Evolutionary conservation across 257 asterid genomes (phyloP).

Genomic region (Orobanche coerulescens): DNA sequence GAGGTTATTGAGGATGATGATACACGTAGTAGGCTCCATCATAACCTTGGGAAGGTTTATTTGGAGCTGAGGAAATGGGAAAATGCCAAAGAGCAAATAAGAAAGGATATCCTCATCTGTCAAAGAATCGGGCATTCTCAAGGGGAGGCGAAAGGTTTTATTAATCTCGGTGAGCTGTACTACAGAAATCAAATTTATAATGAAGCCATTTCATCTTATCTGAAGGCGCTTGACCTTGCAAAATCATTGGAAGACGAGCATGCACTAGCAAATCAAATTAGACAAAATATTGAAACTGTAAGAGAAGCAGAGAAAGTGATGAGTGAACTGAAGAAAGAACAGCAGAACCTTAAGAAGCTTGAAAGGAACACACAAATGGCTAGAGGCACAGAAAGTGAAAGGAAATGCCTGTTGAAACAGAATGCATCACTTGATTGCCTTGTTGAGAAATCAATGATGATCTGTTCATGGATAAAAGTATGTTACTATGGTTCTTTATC

Average conservation of each 20-base stretch:
- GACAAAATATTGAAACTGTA: conserved; percentile 54
- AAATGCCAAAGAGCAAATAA: conserved; percentile 57
- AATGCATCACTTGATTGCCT: conserved; percentile 56
- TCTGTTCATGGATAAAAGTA: conserved; percentile 70
- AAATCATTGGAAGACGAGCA: conserved; percentile 86
- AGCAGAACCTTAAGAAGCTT: conserved; percentile 70
- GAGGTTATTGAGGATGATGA: conserved; percentile 67
- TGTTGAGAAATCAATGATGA: conserved; percentile 66
- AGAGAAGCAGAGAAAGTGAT: conserved; percentile 54
- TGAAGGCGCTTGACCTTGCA: conserved; percentile 70
- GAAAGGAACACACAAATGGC: conserved; percentile 51
- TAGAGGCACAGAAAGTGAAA: conserved; percentile 60
- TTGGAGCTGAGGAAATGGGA: conserved; percentile 73
- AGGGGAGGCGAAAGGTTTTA: conserved; percentile 94
- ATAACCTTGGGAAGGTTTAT: conserved; percentile 85
- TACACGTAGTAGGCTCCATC: conserved; percentile 90
- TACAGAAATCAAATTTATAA: conserved; percentile 59
- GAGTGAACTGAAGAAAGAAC: conserved; percentile 59
- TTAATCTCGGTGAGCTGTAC: conserved; percentile 78
- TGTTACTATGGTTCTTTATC: conserved; percentile 14
- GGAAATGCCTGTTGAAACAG: conserved; percentile 65
- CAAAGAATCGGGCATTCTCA: conserved; percentile 62
- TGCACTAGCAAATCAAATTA: conserved; percentile 49
- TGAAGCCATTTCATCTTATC: conserved; percentile 69
- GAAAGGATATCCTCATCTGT: conserved; percentile 67